phyloP scores from a whole-genome alignment of 2,329 filamentous ascomycete genomes.

The Macroventuria anomochaeta region DNA sequence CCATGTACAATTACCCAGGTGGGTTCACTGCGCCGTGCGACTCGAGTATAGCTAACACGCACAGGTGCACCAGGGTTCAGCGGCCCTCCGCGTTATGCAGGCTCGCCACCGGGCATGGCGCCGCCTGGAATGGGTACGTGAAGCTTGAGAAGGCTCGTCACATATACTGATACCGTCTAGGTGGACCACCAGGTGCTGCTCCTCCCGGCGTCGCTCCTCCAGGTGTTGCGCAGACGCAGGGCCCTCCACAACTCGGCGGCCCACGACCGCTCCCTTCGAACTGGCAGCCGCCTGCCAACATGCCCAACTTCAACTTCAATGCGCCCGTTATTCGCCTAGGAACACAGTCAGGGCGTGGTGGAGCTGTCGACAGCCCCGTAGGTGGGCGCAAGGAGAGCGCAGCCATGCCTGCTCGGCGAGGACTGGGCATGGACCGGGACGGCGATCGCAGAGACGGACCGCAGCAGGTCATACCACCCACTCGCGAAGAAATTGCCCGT shows the following conservation, averaged over 20 bases:
- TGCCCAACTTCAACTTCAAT: constrained; percentile 98
- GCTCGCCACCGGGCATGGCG: constrained; percentile 76
- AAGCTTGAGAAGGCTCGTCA: neutral
- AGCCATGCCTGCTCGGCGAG: constrained; percentile 52
- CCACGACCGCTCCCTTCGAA: constrained; percentile 79
- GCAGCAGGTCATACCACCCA: constrained; percentile 80
- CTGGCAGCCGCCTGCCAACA: constrained; percentile 88
- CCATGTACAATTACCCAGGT: constrained; percentile 50
- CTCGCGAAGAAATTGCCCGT: constrained; percentile 85
- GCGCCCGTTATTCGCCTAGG: constrained; percentile 94
- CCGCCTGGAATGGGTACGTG: constrained; percentile 80
- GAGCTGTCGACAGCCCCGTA: constrained; percentile 50
- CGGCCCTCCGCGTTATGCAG: constrained; percentile 74
- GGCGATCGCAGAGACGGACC: constrained; percentile 68
- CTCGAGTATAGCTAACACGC: constrained; percentile 27
- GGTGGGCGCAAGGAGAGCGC: constrained; percentile 57
- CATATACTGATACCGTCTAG: neutral
- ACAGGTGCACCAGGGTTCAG: constrained; percentile 68
- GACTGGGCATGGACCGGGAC: constrained; percentile 65
- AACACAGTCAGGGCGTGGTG: constrained; percentile 71
- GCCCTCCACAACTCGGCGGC: constrained; percentile 76
- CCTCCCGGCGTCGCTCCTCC: constrained; percentile 77
- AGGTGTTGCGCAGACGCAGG: constrained; percentile 77
- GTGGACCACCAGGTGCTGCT: constrained; percentile 50
- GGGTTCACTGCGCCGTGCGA: constrained; percentile 9